phyloP scores from a whole-genome alignment of 371 early-diverging fungal genomes.

The Chytridium lagenaria region DNA sequence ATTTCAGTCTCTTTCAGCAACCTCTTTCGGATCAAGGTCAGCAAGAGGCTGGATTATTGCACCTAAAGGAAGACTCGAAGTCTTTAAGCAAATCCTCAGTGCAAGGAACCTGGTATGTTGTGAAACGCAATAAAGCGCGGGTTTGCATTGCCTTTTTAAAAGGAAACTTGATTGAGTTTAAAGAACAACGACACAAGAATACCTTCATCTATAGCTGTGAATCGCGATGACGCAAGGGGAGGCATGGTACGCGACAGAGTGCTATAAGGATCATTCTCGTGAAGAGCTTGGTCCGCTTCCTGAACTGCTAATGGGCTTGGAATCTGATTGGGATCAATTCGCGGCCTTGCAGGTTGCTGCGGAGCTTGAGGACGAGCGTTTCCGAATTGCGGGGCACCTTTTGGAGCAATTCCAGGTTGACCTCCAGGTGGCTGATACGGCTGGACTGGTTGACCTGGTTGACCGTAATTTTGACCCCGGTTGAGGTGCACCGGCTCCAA shows the following conservation, averaged over 20 bases:
- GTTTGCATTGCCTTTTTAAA: constrained; percentile 77
- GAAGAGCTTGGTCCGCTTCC: constrained; percentile 72
- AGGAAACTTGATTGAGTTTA: constrained; percentile 42
- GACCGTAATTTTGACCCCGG: not conserved
- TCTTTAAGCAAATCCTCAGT: constrained; percentile 75
- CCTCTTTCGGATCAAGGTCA: constrained; percentile 74
- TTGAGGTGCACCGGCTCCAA: not conserved
- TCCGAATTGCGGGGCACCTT: not conserved
- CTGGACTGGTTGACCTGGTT: not conserved
- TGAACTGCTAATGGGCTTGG: constrained; percentile 90
- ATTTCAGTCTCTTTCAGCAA: constrained; percentile 19
- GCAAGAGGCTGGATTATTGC: constrained; percentile 92
- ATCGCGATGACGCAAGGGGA: constrained; percentile 82
- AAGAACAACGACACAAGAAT: constrained; percentile 73
- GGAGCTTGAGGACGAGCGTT: not conserved
- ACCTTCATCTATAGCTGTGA: constrained; percentile 84
- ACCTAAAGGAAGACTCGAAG: constrained; percentile 84
- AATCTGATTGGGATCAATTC: constrained; percentile 92
- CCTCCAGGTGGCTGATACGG: not conserved
- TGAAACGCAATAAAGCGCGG: constrained; percentile 92
- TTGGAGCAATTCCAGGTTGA: constrained; percentile 4
- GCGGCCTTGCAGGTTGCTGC: constrained; percentile 26
- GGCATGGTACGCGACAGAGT: constrained; percentile 71
- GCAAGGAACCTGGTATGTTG: constrained; percentile 81
- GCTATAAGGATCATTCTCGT: constrained; percentile 68